Evolutionary conservation across 768 basidiomycete genomes (phyloP), one percentile per base, ranked within the genome.

Genomic region (Dentipellis fragilis): DNA sequence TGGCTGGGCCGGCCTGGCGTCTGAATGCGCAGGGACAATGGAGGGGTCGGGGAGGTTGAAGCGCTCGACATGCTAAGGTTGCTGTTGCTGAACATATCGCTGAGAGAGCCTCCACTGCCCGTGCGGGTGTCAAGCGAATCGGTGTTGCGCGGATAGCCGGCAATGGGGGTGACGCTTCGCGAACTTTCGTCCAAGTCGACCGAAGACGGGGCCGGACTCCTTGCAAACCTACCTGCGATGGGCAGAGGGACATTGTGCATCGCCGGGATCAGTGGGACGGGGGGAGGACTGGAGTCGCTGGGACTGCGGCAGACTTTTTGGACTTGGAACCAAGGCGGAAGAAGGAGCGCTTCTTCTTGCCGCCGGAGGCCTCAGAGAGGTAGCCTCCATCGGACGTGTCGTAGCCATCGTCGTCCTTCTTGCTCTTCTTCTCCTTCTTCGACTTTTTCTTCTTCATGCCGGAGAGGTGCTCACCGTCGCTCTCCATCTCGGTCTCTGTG

Each of bases 331-430:
- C 48, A 6, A 57, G 23, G 46, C 62, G 49, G 46, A 61, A 57
- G 47, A 63, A 63, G 52, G 68, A 68, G 58, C 64, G 61, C 42
- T 59, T 65, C 59, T 64, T 68, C 64, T 69, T 70, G 21, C 34
- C 55, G 29, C 7, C 21, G 17, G 67, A 61, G 1, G 63, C 57
- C 57, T 71, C 69, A 10, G 67, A 68, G 17, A 67, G 59, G 45
- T 67, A 63, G 19, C 62, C 66, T 37, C 66, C 67, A 52, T 71
- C 69, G 3, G 67, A 69, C 1, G 50, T 54, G 9, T 60, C 59
- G 4, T 45, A 36, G 3, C 40, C 36, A 7, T 10, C 17, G 37
- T 52, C 49, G n/a, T 54, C 58, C 49, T 55, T 65, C 60, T 49
- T 49, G 19, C 19, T 3, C 29, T 49, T 22, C 48, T 22, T 49